phyloP scores from a whole-genome alignment of 1,139 yeast genomes.

The Magnusiomyces starmeri region DNA sequence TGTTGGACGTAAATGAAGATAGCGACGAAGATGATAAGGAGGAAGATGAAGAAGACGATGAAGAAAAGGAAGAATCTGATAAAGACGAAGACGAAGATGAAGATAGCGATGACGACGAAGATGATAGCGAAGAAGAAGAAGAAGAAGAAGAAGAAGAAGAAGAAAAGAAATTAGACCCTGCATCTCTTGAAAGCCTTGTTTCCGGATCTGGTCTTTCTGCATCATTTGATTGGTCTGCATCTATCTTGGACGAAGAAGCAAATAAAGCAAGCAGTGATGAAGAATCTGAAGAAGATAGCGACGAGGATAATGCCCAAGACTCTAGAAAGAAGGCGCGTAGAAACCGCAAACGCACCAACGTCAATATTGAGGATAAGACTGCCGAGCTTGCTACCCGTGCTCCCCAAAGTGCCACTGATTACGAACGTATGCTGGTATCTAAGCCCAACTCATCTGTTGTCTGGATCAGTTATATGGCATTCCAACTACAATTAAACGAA shows the following conservation, averaged over 20 bases:
- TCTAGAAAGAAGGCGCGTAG: slow-evolving; percentile 31
- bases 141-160: slow-evolving; percentile 22
- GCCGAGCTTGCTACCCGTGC: slow-evolving; percentile 71
- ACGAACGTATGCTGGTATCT: slow-evolving; percentile 84
- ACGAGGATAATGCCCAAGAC: slow-evolving; percentile 26
- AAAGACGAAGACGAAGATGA: slow-evolving; percentile 29
- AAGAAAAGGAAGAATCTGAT: slow-evolving; percentile 30
- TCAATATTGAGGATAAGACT: slow-evolving; percentile 67
- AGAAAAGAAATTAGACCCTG: slow-evolving; percentile 13
- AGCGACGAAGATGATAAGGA: slow-evolving; percentile 30
- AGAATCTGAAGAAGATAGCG: slow-evolving; percentile 39
- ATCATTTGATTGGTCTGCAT: slow-evolving; percentile 93
- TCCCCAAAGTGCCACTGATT: slow-evolving; percentile 87
- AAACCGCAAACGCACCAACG: slow-evolving; percentile 38
- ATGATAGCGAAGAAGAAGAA: slow-evolving; percentile 24
- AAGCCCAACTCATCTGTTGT: slow-evolving; percentile 88
- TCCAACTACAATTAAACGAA: slow-evolving; percentile 91
- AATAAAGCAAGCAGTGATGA: slow-evolving; percentile 44
- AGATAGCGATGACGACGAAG: slow-evolving; percentile 25
- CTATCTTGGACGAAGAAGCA: slow-evolving; percentile 71
- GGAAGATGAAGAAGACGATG: slow-evolving; percentile 32
- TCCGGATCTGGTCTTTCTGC: slow-evolving; percentile 57
- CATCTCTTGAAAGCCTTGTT: slow-evolving; percentile 17
- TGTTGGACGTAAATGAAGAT: slow-evolving; percentile 32
- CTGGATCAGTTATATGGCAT: slow-evolving; percentile 99